Conservation (phyloP, 345 rosid genomes). For the Aquilaria malaccensis region DNA sequence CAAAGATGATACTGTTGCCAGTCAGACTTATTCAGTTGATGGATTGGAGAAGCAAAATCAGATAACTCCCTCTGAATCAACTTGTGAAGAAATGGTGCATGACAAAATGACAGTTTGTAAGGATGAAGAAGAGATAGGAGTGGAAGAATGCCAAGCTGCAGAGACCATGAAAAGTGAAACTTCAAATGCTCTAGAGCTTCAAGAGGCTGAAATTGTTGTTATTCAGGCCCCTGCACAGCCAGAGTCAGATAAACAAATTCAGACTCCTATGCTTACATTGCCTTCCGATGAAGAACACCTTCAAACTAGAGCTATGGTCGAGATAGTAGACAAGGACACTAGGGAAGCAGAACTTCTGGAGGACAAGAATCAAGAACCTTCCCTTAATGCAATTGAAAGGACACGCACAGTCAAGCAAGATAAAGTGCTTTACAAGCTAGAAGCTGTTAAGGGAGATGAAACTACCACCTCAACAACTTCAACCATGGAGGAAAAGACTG, state of each 20-base stretch:
- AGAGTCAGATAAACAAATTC: conserved; percentile 16
- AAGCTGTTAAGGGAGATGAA: no score
- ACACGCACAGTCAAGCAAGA: not conserved
- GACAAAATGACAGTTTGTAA: not conserved
- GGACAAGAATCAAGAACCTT: not conserved
- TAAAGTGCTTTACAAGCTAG: no score
- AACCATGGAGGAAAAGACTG: no score
- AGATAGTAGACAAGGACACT: conserved; percentile 2
- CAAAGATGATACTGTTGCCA: conserved; percentile 12
- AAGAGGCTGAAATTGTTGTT: conserved; percentile 12
- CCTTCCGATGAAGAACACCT: conserved; percentile 9
- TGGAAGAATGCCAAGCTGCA: conserved; percentile 4
- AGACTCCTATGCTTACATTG: conserved; percentile 21
- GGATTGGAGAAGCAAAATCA: conserved; percentile 14
- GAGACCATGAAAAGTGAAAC: not conserved
- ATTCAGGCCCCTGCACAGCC: conserved; percentile 16
- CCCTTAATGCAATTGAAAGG: not conserved
- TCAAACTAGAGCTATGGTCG: not conserved
- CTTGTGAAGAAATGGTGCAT: conserved; percentile 8
- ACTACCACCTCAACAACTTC: no score
- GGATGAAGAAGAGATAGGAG: conserved; percentile 3
- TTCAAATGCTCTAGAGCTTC: conserved; percentile 6
- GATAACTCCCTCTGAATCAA: conserved; percentile 10
- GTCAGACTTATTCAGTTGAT: conserved; percentile 13
- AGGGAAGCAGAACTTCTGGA: conserved; percentile 6